Evolutionary conservation across 176 grass and related monocot species (phyloP), one percentile per base, ranked within the genome.

Genomic region (Melocanna baccifera): DNA sequence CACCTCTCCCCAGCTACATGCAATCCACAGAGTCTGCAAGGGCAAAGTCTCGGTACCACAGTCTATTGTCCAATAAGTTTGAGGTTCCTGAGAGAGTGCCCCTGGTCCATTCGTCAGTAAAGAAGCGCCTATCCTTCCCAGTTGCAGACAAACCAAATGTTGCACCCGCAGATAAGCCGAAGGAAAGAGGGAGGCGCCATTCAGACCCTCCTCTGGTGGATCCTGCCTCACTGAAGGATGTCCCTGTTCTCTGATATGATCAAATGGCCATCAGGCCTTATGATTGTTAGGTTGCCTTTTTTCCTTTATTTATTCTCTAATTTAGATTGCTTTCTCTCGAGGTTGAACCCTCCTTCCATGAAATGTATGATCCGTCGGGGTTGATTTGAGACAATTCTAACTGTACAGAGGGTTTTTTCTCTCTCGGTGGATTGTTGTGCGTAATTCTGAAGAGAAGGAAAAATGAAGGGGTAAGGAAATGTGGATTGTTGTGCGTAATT

Each of bases 121-220:
- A 94, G 84, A 99, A 92, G 81, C 90, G 91, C 40, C 56, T 99
- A 18, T 99, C 97, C 12, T 99, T 96, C 88, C 95, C 95, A 4
- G 62, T 62, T 2, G 36, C 77, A 26, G 91, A 90, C n/a, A 81
- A 96, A 40, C 72, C 71, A 9, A 82, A 36, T 56, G 18, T 48
- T 28, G 68, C 20, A 8, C 23, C 77, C 0, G 28, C 88, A 29
- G 77, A 87, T 76, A 94, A 88, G 71, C 79, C 39, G 0, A 85
- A 29, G 43, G 81, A 89, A 81, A 83, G 82, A 18, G 75, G 8
- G 2, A 86, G 93, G 26, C 85, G 91, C 65, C 68, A 94, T 55
- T 94, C 93, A 6, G 91, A 91, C 12, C 91, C 86, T 58, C 89
- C 93, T 1, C 96, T 88, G 76, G 68, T 99, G 18, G 91, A 94